Percentiles rank a stretch among this genome's conserved stretches.
Evolutionary conservation across 208 protist genomes (phyloP).

Genomic region (Crithidia expoeki): DNA sequence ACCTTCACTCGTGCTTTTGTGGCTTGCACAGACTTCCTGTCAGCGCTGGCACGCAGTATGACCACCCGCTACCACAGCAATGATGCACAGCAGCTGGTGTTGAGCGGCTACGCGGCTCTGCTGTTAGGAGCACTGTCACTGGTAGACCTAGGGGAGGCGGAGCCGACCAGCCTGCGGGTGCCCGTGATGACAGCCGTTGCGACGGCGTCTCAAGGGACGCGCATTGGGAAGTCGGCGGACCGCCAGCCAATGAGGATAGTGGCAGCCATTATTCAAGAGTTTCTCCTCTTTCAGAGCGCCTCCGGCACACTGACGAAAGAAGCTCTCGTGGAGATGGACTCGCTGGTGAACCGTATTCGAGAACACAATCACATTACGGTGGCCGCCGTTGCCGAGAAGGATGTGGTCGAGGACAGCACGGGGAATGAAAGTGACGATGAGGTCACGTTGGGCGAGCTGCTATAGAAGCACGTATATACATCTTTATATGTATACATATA

Average conservation of each 20-base stretch:
- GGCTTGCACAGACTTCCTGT: background rate
- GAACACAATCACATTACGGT: slow-evolving; percentile 63
- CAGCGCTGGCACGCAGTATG: slow-evolving; percentile 32
- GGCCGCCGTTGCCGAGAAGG: slow-evolving; percentile 6
- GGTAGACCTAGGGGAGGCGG: background rate
- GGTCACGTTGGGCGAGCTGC: slow-evolving; percentile 19
- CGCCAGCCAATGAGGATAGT: slow-evolving; percentile 71
- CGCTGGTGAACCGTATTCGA: slow-evolving; percentile 50
- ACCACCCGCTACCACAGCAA: slow-evolving; percentile 35
- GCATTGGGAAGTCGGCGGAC: slow-evolving; percentile 20
- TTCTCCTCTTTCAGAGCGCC: slow-evolving; percentile 85
- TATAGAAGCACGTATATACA: slow-evolving; percentile 20
- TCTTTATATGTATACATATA: too few relatives aligned
- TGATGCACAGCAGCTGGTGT: slow-evolving; percentile 61
- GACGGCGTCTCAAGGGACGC: slow-evolving; percentile 35
- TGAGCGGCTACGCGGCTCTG: slow-evolving; percentile 84
- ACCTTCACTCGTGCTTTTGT: slow-evolving; percentile 23
- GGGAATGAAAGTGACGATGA: too few relatives aligned
- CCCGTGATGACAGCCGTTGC: slow-evolving; percentile 71
- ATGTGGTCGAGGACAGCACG: background rate
- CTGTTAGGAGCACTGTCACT: slow-evolving; percentile 74
- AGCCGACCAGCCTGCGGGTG: slow-evolving; percentile 41
- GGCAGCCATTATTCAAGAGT: slow-evolving; percentile 87
- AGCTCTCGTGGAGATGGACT: slow-evolving; percentile 51
- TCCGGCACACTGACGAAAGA: slow-evolving; percentile 70